A percentile compares a stretch with the other conserved stretches of the same genome.
Evolutionary conservation across 23 red algal genomes (phyloP).

Genomic region (Chondrus crispus): DNA sequence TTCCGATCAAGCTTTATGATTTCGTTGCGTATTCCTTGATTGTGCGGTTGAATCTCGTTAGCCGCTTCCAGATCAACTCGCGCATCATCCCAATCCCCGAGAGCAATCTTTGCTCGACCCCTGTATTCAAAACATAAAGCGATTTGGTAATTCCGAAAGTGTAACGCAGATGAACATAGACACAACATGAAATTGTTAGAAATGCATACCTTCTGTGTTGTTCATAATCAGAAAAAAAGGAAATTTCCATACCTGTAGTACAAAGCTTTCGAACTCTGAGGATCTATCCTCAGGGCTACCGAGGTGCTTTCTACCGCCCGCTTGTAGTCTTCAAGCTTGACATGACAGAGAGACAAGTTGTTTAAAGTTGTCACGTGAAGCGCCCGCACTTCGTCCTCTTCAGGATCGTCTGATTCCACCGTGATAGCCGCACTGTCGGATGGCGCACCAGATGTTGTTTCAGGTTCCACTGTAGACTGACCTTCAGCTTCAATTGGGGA

Average conservation of each 20-base stretch:
- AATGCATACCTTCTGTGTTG: too few relatives aligned
- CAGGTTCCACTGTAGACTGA: not conserved
- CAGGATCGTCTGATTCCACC: not conserved
- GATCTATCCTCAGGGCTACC: constrained; percentile 43
- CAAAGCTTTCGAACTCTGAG: constrained; percentile 59
- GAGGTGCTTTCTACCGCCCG: constrained; percentile 56
- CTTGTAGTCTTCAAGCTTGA: constrained; percentile 46
- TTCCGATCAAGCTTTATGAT: constrained; percentile 63
- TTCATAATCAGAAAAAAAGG: too few relatives aligned
- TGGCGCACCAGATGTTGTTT: not conserved
- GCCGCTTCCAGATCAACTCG: constrained; percentile 60
- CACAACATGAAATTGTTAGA: too few relatives aligned
- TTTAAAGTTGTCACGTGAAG: constrained; percentile 51
- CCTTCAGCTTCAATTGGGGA: not conserved
- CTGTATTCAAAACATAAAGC: constrained; percentile 9
- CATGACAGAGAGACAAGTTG: constrained; percentile 59
- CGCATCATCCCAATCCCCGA: constrained; percentile 64
- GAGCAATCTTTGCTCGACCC: constrained; percentile 50
- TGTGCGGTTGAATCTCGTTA: constrained; percentile 38
- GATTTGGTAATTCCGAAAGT: too few relatives aligned
- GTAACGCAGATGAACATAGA: too few relatives aligned
- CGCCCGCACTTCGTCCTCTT: constrained; percentile 3
- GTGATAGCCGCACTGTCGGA: not conserved
- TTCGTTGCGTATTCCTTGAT: constrained; percentile 71
- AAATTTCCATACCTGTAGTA: constrained; percentile 76